A percentile compares a stretch with the other conserved stretches of the same genome.
phyloP scores from a whole-genome alignment of 2,329 filamentous ascomycete species.

The Ophiocordyceps australis region DNA sequence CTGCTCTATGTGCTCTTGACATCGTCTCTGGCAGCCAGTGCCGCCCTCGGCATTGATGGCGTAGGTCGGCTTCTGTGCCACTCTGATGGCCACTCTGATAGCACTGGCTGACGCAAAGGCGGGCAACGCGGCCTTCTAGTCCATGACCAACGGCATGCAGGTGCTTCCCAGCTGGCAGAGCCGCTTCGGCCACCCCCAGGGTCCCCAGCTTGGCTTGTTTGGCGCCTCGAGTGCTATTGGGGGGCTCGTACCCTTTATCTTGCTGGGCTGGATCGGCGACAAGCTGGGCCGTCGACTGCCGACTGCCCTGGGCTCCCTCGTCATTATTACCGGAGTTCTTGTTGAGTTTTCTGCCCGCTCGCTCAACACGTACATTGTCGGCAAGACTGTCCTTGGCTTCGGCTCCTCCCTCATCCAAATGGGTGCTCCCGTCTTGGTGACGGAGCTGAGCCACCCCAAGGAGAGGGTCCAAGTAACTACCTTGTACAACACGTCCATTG shows the following conservation, averaged over 20 bases:
- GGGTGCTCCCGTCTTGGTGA: constrained; percentile 21
- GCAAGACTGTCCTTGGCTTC: constrained; percentile 17
- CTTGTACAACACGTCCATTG: constrained; percentile 22
- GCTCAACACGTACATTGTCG: constrained; percentile 18
- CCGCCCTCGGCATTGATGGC: constrained; percentile 21
- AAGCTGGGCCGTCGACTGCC: constrained; percentile 14
- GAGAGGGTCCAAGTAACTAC: constrained; percentile 18
- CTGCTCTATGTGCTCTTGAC: constrained; percentile 22
- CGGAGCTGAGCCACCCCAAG: constrained; percentile 21
- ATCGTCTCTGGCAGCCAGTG: constrained; percentile 20
- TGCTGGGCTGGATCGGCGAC: constrained; percentile 17
- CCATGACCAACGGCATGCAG: constrained; percentile 21
- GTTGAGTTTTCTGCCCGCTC: constrained; percentile 16
- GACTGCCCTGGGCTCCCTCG: constrained; percentile 16
- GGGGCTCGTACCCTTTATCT: constrained; percentile 17
- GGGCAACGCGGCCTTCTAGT: constrained; percentile 5
- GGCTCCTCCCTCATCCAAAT: constrained; percentile 19
- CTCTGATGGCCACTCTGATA: neutral
- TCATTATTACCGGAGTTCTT: constrained; percentile 18
- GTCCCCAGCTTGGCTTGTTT: constrained; percentile 18
- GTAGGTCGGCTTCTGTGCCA: too few species aligned
- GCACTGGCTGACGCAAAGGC: neutral
- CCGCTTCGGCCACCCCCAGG: constrained; percentile 16
- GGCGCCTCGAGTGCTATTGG: constrained; percentile 20
- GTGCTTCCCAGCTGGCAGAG: constrained; percentile 17